These are phyloP conservation scores for Fusarium gaditjirri DNA, from an alignment of 2,329 filamentous ascomycete genomes.

Conservation along the genomic window DNA sequence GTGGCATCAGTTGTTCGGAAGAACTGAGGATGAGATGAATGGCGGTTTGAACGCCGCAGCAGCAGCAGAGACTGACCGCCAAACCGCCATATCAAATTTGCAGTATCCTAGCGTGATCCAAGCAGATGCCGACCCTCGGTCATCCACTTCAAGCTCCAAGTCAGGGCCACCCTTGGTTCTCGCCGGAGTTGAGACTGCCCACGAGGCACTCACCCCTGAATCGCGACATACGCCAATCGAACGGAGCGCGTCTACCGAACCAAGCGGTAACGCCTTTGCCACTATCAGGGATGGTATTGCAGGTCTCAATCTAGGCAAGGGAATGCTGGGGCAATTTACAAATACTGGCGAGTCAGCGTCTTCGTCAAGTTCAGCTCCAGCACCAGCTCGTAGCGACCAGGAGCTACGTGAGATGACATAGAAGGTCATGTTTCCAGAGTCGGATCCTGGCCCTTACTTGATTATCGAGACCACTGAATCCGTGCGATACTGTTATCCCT, in stretches of 20 bases:
- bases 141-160: constrained; percentile 50
- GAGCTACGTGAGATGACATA: constrained; percentile 61
- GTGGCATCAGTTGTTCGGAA: constrained; percentile 91
- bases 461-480: constrained; percentile 48
- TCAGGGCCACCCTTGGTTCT: constrained; percentile 64
- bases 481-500: constrained; percentile 18
- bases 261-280: constrained; percentile 55
- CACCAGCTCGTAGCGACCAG: constrained; percentile 49
- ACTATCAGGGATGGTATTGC: constrained; percentile 61
- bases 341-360: constrained; percentile 39
- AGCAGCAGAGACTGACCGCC: constrained; percentile 58
- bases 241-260: constrained; percentile 58
- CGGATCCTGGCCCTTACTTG: constrained; percentile 47
- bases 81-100: constrained; percentile 51
- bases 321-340: constrained; percentile 52
- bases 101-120: constrained; percentile 45
- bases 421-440: constrained; percentile 52
- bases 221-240: constrained; percentile 51
- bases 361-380: constrained; percentile 25
- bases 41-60: constrained; percentile 66
- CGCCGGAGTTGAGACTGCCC: constrained; percentile 67
- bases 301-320: constrained; percentile 60
- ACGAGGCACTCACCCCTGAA: constrained; percentile 61
- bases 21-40: constrained; percentile 94
- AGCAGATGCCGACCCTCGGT: constrained; percentile 41